Base-by-base conservation (phyloP, 306 rosid genomes). In the Hippophae gyantsensis region DNA sequence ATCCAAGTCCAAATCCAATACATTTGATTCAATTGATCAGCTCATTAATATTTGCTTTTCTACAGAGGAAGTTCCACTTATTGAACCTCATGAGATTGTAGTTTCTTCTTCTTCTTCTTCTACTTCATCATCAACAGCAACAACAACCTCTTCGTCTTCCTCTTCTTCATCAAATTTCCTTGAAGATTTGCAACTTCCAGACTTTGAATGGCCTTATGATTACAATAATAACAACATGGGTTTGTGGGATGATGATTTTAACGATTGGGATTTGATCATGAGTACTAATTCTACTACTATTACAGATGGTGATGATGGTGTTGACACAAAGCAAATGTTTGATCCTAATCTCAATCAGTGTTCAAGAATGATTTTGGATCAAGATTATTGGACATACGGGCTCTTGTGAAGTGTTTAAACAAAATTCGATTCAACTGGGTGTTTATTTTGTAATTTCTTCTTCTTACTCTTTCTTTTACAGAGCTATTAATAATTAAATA, bases 231-330 rank as follows among this genome's bases (percentile, higher is more conserved):
- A 27, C 51, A 61, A 42, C 42, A 23, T 75, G 67, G 50, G 62
- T 9, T 61, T 83, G 55, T 85, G 94, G 86, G 80, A 79, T 57
- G 86, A 81, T 66, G 95, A 89, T 61, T 77, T 89, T 58, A 72
- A 73, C 69, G 55, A 56, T 60, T 88, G 74, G 90, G 89, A 78
- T 61, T 76, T 68, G 57, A 46, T 77, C 42, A 57, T 78, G 2
- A 68, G 69, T 32, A 32, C 38, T 4, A 32, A 32, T 32, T 4
- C 38, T 32, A 32, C 38, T 32, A 32, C 38, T 32, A 32, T 32
- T 32, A 32, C 38, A 46, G 82, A 64, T 42, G 70, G 63, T 50
- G 50, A 10, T 55, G 74, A 53, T 67, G 63, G 58, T 60, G 43
- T 6, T 10, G 78, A 71, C 65, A 68, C 14, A 53, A 73, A 76